phyloP scores from a whole-genome alignment of 2,329 filamentous ascomycete genomes.

The Pseudogymnoascus sp. region DNA sequence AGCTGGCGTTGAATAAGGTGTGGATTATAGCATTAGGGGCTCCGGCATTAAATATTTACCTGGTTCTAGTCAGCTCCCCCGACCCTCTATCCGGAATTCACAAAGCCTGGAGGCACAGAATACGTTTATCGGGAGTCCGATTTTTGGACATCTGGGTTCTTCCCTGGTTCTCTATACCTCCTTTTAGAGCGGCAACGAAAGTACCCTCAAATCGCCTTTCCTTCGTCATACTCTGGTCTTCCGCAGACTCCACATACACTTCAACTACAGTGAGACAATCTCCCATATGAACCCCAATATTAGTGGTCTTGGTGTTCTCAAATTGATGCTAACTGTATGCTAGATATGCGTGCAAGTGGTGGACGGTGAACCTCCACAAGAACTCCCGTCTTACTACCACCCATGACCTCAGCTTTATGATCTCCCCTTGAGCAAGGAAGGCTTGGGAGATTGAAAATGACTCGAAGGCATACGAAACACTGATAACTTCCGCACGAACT shows the following conservation, averaged over 20 bases:
- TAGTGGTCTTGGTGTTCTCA: neutral
- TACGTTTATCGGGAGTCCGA: constrained; percentile 34
- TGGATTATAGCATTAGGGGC: neutral
- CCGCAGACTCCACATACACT: constrained; percentile 18
- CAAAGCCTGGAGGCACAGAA: constrained; percentile 27
- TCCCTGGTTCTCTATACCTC: constrained; percentile 36
- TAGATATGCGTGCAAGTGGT: constrained; percentile 33
- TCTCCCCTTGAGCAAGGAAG: constrained; percentile 30
- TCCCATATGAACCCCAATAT: neutral
- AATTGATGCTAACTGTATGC: neutral
- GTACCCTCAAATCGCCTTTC: constrained; percentile 16
- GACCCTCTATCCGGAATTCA: constrained; percentile 31
- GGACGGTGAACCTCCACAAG: constrained; percentile 31
- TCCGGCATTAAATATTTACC: constrained; percentile 10
- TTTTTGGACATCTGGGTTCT: constrained; percentile 42
- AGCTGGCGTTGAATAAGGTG: constrained; percentile 13
- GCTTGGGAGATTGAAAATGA: constrained; percentile 35
- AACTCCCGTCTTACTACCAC: constrained; percentile 30
- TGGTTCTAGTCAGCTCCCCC: constrained; percentile 12
- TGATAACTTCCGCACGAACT: constrained; percentile 29
- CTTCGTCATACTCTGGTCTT: neutral
- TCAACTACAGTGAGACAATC: constrained; percentile 21
- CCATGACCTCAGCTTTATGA: constrained; percentile 38
- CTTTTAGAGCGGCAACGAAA: constrained; percentile 30
- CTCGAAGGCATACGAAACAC: constrained; percentile 26